Evolutionary conservation across 768 basidiomycete genomes (phyloP), one percentile per base, ranked within the genome.

Genomic region (Termitomyces bulborhizus): DNA sequence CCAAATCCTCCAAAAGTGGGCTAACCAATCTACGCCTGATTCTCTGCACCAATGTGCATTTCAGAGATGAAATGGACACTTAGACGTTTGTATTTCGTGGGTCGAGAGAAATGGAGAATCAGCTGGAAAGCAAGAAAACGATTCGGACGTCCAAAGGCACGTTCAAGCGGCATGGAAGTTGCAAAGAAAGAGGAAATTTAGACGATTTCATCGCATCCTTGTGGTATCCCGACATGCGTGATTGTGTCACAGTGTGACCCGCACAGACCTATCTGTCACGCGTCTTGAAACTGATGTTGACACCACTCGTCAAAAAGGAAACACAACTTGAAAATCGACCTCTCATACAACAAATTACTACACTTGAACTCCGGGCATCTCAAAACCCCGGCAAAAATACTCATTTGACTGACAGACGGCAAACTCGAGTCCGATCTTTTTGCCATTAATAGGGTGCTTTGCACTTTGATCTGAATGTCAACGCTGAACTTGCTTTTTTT

Each of bases 231-330:
- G 49, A 41, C 32, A 41, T 46, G 44, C 42, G 56, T 58, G 57
- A 59, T 51, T 24, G 48, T 51, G 60, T 59, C 51, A 59, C 54
- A 34, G 0, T 41, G 60, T 59, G 58, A 62, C 60, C 5, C 50
- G 58, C 60, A 59, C 60, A 50, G 58, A 62, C 61, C 61, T 40
- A 4, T 27, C 32, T 16, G 49, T 50, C 49, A 50, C 43, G 15
- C 43, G 16, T 44, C 12, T 4, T 12, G 11, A 6, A 24, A 43
- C 8, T 32, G 31, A 32, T 32, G 34, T 36, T 13, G 34, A 36
- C 12, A 36, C 8, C 21, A 9, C 34, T 36, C 13, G 13, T 13
- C 13, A 5, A 36, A 36, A 34, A 21, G 5, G 29, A 34, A 36
- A 36, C 34, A 36, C 3, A 36, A 36, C 12, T 36, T 36, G 34